Conservation (phyloP, 768 basidiomycete genomes). For the Termitomyces sp. region DNA sequence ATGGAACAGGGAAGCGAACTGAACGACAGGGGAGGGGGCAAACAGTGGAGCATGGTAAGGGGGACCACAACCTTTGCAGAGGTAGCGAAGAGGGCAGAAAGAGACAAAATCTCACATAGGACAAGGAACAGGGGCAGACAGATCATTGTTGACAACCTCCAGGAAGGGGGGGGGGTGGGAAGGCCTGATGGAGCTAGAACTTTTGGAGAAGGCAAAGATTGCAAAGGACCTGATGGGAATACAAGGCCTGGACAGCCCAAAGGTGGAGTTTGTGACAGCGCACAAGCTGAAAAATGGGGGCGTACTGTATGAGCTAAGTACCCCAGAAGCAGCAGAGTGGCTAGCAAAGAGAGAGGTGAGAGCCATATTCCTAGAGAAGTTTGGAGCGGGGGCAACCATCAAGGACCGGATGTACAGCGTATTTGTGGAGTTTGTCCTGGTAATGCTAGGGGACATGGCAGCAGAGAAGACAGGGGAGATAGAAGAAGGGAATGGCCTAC, state of each 20-base stretch:
- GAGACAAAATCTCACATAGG: neutral
- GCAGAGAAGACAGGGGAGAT: neutral
- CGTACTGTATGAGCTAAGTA: neutral
- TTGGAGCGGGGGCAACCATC: neutral
- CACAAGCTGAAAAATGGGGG: neutral
- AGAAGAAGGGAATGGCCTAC: neutral
- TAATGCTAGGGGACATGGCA: too few relatives aligned
- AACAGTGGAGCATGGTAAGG: neutral
- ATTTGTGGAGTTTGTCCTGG: too few relatives aligned
- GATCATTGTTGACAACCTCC: neutral
- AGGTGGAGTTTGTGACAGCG: neutral
- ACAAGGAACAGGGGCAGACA: neutral
- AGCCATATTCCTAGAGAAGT: neutral
- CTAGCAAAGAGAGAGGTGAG: neutral
- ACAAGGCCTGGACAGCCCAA: neutral
- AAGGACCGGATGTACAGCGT: too few relatives aligned
- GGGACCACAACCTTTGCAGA: neutral
- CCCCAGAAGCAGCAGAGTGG: neutral
- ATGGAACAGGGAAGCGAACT: too few relatives aligned
- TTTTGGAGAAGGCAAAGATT: neutral
- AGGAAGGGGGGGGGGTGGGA: neutral
- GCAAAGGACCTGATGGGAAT: neutral
- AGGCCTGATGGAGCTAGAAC: neutral
- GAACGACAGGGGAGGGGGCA: too few relatives aligned
- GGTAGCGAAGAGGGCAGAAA: neutral